Conservation (phyloP, 1,284 basidiomycete species). For the Vanrija sp. region DNA sequence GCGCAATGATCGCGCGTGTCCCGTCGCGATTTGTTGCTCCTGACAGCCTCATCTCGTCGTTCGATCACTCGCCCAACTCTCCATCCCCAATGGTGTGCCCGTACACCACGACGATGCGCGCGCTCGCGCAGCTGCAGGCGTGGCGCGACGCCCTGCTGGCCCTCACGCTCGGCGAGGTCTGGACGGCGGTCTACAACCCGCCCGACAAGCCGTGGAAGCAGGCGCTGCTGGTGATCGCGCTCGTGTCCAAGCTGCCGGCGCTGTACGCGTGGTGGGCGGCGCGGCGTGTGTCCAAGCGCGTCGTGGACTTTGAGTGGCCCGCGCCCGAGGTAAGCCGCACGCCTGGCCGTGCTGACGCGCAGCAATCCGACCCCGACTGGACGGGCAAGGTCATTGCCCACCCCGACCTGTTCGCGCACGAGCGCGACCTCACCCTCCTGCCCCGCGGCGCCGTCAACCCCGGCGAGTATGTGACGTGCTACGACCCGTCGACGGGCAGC, state of each 20-base stretch:
- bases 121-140: neutral
- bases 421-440: conserved; percentile 26
- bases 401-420: conserved; percentile 31
- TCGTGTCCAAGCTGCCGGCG: conserved; percentile 5
- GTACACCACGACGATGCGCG: neutral
- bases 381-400: conserved; percentile 22
- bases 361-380: conserved; percentile 30
- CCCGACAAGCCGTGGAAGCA: conserved; percentile 26
- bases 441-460: conserved; percentile 26
- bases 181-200: conserved; percentile 32
- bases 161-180: conserved; percentile 33
- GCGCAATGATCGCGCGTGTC: neutral
- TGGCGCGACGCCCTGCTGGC: conserved; percentile 1
- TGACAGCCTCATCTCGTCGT: neutral
- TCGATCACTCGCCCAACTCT: neutral
- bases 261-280: conserved; percentile 7
- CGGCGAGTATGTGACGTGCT: conserved; percentile 76
- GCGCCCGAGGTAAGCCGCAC: conserved; percentile 57
- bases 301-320: conserved; percentile 60
- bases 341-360: neutral
- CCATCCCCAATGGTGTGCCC: neutral
- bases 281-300: conserved; percentile 49
- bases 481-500: conserved; percentile 80
- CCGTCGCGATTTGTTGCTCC: neutral
- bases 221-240: conserved; percentile 15